Evolutionary conservation across 495 filamentous ascomycete genomes (phyloP).

Genomic region (Xylaria cubensis): DNA sequence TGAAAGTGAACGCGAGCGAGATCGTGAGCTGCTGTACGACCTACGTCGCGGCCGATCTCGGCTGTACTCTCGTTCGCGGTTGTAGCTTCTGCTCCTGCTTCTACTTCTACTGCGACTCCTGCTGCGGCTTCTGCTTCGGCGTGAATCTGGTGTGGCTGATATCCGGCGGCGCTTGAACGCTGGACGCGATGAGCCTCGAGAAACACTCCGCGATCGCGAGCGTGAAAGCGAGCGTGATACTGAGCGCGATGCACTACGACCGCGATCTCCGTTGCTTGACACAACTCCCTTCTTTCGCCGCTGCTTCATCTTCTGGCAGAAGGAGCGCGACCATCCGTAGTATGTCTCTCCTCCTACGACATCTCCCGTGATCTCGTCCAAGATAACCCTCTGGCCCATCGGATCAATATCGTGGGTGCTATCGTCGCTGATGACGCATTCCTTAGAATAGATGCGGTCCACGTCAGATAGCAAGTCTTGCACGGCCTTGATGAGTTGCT

Average conservation of each 20-base stretch:
- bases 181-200: conserved; percentile 36
- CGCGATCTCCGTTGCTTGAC: conserved; percentile 25
- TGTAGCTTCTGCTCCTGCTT: conserved; percentile 41
- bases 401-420: conserved; percentile 66
- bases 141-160: conserved; percentile 35
- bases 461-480: conserved; percentile 72
- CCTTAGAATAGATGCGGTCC: conserved; percentile 64
- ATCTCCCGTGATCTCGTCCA: conserved; percentile 67
- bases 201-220: conserved; percentile 41
- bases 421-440: conserved; percentile 42
- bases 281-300: conserved; percentile 49
- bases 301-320: conserved; percentile 82
- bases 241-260: conserved; percentile 41
- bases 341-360: conserved; percentile 71
- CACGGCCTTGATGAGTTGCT: conserved; percentile 67
- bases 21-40: conserved; percentile 43
- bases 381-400: conserved; percentile 70
- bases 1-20: conserved; percentile 43
- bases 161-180: conserved; percentile 44
- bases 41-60: conserved; percentile 50
- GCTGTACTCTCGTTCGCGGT: conserved; percentile 55
- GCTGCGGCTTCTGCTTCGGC: conserved; percentile 31
- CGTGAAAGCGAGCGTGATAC: conserved; percentile 44
- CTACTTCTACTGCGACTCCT: conserved; percentile 29
- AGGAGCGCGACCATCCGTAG: conserved; percentile 83